These are phyloP conservation scores for Umbelopsis sp. DNA, from an alignment of 371 early-diverging fungal genomes.

Conservation along the genomic window DNA sequence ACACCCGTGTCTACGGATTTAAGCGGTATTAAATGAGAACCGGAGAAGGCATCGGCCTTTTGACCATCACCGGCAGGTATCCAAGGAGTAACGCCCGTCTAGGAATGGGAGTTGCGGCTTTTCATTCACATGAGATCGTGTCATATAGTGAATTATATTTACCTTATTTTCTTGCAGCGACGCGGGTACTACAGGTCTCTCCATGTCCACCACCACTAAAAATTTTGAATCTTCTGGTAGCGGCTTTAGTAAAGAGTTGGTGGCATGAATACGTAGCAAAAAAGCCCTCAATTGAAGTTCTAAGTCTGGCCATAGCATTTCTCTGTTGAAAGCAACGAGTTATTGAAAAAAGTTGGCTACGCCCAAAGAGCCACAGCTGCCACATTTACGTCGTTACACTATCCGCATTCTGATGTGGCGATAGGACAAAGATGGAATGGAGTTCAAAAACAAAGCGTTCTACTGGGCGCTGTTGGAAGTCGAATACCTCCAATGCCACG, in stretches of 20 bases:
- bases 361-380: not conserved
- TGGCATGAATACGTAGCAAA: slow-evolving; percentile 41
- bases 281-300: slow-evolving; percentile 50
- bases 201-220: slow-evolving; percentile 43
- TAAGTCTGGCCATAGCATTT: slow-evolving; percentile 34
- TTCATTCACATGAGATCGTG: not conserved
- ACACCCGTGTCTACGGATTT: slow-evolving; percentile 52
- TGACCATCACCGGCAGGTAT: slow-evolving; percentile 41
- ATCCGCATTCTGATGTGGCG: slow-evolving; percentile 22
- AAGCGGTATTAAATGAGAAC: slow-evolving; percentile 40
- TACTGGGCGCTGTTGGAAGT: slow-evolving; percentile 25
- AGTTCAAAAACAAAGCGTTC: slow-evolving; percentile 63
- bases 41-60: slow-evolving; percentile 20
- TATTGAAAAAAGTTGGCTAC: not conserved
- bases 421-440: slow-evolving; percentile 27
- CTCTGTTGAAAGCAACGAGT: slow-evolving; percentile 26
- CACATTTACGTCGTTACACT: slow-evolving; percentile 23
- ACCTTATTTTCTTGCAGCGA: slow-evolving; percentile 21
- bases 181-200: slow-evolving; percentile 22
- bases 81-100: slow-evolving; percentile 39
- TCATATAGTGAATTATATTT: not conserved
- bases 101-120: not conserved
- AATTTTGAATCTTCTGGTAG: slow-evolving; percentile 38
- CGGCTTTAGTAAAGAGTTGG: slow-evolving; percentile 19
- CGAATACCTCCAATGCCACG: slow-evolving; percentile 42